Percentiles rank a stretch among this genome's conserved stretches.
Evolutionary conservation across 805 yeast species (phyloP).

Genomic region (Starmerella lactis-condensi): DNA sequence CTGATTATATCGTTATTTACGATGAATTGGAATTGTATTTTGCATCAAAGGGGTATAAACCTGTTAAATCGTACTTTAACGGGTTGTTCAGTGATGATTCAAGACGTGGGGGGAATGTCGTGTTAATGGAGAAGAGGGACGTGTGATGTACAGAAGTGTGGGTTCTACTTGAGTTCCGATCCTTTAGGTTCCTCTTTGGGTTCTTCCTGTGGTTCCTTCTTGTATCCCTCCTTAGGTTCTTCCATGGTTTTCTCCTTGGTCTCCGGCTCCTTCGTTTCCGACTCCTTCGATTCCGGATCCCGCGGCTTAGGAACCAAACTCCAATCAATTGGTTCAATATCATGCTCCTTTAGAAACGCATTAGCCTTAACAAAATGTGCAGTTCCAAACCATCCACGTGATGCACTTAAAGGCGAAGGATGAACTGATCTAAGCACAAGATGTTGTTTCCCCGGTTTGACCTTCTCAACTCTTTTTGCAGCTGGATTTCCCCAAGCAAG

Average conservation of each 20-base stretch:
- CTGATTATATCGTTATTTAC: constrained; percentile 40
- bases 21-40: constrained; percentile 36
- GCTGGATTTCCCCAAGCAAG: constrained; percentile 77
- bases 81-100: constrained; percentile 71
- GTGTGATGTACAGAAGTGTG: no score
- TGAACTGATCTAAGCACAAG: constrained; percentile 59
- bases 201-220: constrained; percentile 1
- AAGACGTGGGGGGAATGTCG: constrained; percentile 59
- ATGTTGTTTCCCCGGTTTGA: constrained; percentile 21
- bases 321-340: constrained; percentile 51
- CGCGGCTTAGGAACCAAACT: constrained; percentile 20
- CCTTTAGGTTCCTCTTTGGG: constrained; percentile 1
- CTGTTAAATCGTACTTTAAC: constrained; percentile 47
- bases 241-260: constrained; percentile 4
- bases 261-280: background rate
- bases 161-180: background rate
- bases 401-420: constrained; percentile 88
- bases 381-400: constrained; percentile 66
- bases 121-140: constrained; percentile 33
- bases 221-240: constrained; percentile 5
- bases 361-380: constrained; percentile 59
- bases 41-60: constrained; percentile 17
- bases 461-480: constrained; percentile 35
- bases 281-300: background rate
- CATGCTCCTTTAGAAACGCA: constrained; percentile 43